Base-by-base conservation (phyloP, 768 basidiomycete species). In the Termitomyces titanicus region DNA sequence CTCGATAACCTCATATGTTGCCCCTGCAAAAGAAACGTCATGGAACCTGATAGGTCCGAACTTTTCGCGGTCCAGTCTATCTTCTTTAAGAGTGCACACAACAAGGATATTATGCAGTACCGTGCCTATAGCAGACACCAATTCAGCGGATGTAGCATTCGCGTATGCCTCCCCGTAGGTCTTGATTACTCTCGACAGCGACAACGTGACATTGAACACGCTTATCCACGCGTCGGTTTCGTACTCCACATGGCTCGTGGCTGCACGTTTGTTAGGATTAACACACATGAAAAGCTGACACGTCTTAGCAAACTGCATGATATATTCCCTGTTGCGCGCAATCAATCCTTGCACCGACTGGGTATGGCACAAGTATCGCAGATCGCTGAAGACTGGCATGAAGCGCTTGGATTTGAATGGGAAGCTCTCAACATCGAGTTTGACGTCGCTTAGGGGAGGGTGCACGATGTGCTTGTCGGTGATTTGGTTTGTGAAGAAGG, bases 141-240 rank as follows among this genome's bases (percentile, higher is more conserved):
- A 78, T 58, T 89, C 82, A 2, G 79, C 74, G 0, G 80, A 70
- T 0, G 76, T 77, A 1, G 83, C 77, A 47, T 75, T 74, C n/a
- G 78, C 70, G 65, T 88, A 96, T 0, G 90, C 88, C 61, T 91
- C 90, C 6, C 94, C 95, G 57, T 93, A 92, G 1, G 88, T 87
- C 66, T 93, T 91, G 74, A 92, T 91, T 38, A 93, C 84, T 42
- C 93, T 85, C 6, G 90, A 89, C 24, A 99, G 73, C 33, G 92
- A 94, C 10, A 96, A 81, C 6, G 94, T 94, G 22, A 98, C 89
- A 62, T 95, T 94, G 72, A 98, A 98, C 13, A 97, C 92, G 63
- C 88, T 91, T 58, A 97, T 92, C 96, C 95, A 97, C 18, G 89
- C 88, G 61, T 99, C 97, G 29, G 89, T 89, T 73, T 99, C 97